Evolutionary conservation across 1,284 basidiomycete species (phyloP).

Genomic region (Coniophora puteana): DNA sequence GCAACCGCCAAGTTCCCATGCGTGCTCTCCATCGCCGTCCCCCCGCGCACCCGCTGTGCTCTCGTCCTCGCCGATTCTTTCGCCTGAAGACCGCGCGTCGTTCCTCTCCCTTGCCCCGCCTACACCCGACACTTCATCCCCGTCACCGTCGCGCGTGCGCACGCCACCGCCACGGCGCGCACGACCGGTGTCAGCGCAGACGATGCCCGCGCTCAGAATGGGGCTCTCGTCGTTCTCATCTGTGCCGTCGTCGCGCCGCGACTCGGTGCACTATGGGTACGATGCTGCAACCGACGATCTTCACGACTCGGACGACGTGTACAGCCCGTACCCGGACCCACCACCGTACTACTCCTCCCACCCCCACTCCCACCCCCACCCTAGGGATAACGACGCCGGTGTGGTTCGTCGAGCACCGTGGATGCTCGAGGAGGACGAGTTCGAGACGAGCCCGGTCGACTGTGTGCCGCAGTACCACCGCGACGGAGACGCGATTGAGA

Average conservation of each 20-base stretch:
- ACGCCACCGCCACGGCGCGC: constrained; percentile 8
- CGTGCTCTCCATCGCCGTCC: constrained; percentile 13
- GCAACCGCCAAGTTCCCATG: constrained; percentile 6
- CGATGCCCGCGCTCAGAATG: constrained; percentile 8
- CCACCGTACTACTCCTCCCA: no score
- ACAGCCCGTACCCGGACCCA: no score
- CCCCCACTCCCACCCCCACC: not conserved
- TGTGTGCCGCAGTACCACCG: no score
- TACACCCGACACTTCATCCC: not conserved
- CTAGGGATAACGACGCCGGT: no score
- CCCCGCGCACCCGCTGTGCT: constrained; percentile 7
- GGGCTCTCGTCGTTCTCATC: constrained; percentile 7
- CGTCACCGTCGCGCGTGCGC: not conserved
- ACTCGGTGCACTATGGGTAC: no score
- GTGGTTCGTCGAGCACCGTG: no score
- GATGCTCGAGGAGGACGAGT: no score
- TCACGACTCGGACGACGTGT: no score
- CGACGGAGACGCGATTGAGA: not conserved
- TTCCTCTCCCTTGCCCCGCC: constrained; percentile 15
- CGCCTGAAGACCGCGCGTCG: constrained; percentile 9
- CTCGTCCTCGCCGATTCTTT: not conserved
- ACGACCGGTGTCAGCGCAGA: constrained; percentile 13
- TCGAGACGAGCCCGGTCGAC: no score
- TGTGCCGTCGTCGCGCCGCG: constrained; percentile 1
- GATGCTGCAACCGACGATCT: no score